Evolutionary conservation across 2,329 filamentous ascomycete species (phyloP).

Genomic region (Fonsecaea multimorphosa): DNA sequence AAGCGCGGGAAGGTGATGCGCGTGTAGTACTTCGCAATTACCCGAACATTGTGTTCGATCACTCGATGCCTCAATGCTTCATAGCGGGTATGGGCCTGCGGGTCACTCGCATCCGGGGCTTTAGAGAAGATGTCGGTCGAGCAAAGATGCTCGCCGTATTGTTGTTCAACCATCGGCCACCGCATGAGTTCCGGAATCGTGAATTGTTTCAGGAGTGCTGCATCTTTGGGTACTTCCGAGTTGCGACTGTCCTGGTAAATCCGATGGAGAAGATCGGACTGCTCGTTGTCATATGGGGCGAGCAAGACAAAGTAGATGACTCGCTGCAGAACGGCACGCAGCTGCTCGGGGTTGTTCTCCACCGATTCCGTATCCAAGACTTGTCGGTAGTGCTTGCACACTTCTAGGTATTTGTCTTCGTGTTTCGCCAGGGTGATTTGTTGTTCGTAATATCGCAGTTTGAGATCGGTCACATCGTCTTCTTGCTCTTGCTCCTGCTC

Average conservation of each 20-base stretch:
- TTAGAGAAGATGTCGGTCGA: constrained; percentile 87
- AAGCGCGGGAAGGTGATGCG: constrained; percentile 91
- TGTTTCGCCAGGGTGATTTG: constrained; percentile 96
- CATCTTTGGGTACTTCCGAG: constrained; percentile 75
- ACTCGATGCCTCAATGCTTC: constrained; percentile 95
- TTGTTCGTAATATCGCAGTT: constrained; percentile 95
- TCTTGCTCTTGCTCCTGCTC: constrained; percentile 78
- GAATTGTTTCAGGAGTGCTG: constrained; percentile 89
- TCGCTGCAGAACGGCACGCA: constrained; percentile 85
- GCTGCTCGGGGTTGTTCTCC: constrained; percentile 83
- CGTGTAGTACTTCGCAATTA: constrained; percentile 98
- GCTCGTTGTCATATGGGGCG: constrained; percentile 96
- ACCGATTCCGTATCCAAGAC: constrained; percentile 96
- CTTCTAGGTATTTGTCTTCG: constrained; percentile 95
- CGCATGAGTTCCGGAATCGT: constrained; percentile 97
- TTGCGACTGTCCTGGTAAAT: constrained; percentile 86
- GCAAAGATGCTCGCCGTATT: constrained; percentile 87
- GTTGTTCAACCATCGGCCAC: constrained; percentile 90
- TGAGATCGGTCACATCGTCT: constrained; percentile 87
- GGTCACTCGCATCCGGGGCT: constrained; percentile 68
- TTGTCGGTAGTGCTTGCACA: constrained; percentile 97
- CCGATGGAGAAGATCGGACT: constrained; percentile 94
- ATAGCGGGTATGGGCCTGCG: constrained; percentile 86
- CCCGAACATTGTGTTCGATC: constrained; percentile 98
- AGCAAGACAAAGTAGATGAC: constrained; percentile 98